Percentiles rank a stretch among this genome's conserved stretches.
Conservation (phyloP, 805 yeast genomes). For the Sugiyamaella chiloensis region DNA sequence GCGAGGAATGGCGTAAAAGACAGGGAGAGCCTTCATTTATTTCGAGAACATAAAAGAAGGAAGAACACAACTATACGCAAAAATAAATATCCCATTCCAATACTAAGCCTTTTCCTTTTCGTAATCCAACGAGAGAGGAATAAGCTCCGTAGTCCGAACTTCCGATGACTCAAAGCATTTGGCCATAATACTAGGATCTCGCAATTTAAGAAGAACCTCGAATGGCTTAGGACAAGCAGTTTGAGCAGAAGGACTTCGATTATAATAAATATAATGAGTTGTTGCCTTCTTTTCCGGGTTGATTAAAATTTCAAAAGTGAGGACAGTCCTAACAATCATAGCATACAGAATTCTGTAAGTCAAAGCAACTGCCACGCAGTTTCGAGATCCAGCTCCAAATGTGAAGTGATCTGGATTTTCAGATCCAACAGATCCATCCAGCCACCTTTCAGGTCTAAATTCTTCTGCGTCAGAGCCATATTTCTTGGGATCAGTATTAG, state of each 20-base stretch:
- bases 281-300: neutral
- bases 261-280: neutral
- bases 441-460: constrained; percentile 46
- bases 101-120: no score
- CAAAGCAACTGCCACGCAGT: constrained; percentile 1
- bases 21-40: neutral
- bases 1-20: constrained; percentile 7
- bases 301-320: neutral
- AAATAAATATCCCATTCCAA: no score
- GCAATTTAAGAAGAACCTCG: neutral
- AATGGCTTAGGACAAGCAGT: constrained; percentile 1
- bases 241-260: neutral
- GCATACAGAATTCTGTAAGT: constrained; percentile 1
- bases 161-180: neutral
- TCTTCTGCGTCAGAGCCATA: constrained; percentile 40
- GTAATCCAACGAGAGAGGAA: neutral
- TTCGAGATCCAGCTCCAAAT: constrained; percentile 1
- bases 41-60: no score
- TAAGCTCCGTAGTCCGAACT: neutral
- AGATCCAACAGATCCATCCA: constrained; percentile 20
- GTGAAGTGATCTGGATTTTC: constrained; percentile 2
- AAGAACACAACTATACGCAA: no score
- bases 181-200: neutral
- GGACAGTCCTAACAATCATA: neutral
- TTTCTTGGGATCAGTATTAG: constrained; percentile 36